Base-by-base conservation (phyloP, 352 stramenopile genomes). In the Thraustochytrium sp. region DNA sequence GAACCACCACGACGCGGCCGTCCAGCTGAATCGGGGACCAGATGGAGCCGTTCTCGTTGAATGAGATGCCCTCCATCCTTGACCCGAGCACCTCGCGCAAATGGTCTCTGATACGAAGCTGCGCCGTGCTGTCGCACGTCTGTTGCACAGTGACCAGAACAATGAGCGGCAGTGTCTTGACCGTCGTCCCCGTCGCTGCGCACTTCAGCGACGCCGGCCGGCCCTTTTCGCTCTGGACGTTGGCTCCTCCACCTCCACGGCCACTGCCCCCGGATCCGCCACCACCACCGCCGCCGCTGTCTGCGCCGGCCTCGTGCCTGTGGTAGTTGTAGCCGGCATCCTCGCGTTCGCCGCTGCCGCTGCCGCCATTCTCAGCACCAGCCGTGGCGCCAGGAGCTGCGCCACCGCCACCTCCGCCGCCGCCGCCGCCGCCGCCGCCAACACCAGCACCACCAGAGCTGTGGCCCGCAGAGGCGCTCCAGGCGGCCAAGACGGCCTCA, bases 21-120 rank as follows among this genome's bases (percentile, higher is more conserved):
- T 80, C 31, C 5, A 80, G 68, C 46, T 80, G 68, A 23, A 64
- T 8, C 8, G 68, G 68, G 38, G 44, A 55, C 68, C 68, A 80
- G 23, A 80, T 80, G 3, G 44, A 55, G 0, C 68, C 68, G 26
- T 80, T 53, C 44, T 46, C 44, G 53, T 80, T 80, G 26, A 48
- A 23, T 13, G 42, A 16, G 16, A 51, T 18, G 13, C 53, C 31
- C 1, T 80, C 68, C 34, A 80, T 61, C 34, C 63, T 80, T 26
- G 13, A 29, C 9, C 68, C 68, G 37, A 80, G 76, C 0, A 80
- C 68, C 9, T 68, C 68, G 16, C 42, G 48, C 26, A 80, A 44
- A 31, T 80, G 46, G 9, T 44, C 34, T 18, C 37, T 26, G 23
- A 80, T 44, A 16, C 31, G 31, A 21, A 13, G 18, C 49, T 80